Evolutionary conservation across 352 stramenopile species (phyloP).

Genomic region (Phytophthora sp.): DNA sequence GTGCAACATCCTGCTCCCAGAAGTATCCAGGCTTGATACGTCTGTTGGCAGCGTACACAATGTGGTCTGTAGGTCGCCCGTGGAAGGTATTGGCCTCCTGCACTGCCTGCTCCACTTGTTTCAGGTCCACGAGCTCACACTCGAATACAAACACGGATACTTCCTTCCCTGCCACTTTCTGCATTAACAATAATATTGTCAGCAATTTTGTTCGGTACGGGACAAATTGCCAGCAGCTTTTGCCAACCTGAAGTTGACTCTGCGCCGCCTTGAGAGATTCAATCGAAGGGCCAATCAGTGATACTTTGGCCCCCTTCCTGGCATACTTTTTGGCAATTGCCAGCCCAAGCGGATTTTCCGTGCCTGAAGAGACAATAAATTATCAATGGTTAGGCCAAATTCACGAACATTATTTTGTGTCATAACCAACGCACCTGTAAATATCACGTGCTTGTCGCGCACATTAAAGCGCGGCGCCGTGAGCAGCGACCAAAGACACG

Average conservation of each 20-base stretch:
- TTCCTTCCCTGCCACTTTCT: conserved; percentile 25
- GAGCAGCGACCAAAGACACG: conserved; percentile 53
- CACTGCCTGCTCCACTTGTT: conserved; percentile 48
- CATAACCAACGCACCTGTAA: conserved; percentile 44
- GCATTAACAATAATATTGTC: conserved; percentile 1
- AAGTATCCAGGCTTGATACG: conserved; percentile 47
- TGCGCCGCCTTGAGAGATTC: conserved; percentile 43
- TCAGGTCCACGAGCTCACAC: conserved; percentile 50
- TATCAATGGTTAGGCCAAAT: conserved; percentile 12
- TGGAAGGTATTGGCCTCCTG: conserved; percentile 64
- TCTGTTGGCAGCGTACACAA: conserved; percentile 54
- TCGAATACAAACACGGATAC: conserved; percentile 42
- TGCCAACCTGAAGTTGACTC: conserved; percentile 40
- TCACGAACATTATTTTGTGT: neutral
- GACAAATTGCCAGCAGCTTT: neutral
- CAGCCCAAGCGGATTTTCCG: conserved; percentile 52
- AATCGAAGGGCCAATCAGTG: conserved; percentile 52
- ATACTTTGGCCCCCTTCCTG: conserved; percentile 53
- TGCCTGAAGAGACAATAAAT: conserved; percentile 31
- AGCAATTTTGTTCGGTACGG: neutral
- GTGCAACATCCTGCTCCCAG: conserved; percentile 55
- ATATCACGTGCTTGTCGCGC: conserved; percentile 58
- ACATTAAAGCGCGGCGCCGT: conserved; percentile 58
- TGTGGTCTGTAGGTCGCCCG: conserved; percentile 58
- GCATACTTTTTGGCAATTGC: conserved; percentile 71